Percentiles rank a stretch among this genome's conserved stretches.
Evolutionary conservation across 192 early-diverging fungal genomes (phyloP).

Genomic region (Kickxella alabastrina): DNA sequence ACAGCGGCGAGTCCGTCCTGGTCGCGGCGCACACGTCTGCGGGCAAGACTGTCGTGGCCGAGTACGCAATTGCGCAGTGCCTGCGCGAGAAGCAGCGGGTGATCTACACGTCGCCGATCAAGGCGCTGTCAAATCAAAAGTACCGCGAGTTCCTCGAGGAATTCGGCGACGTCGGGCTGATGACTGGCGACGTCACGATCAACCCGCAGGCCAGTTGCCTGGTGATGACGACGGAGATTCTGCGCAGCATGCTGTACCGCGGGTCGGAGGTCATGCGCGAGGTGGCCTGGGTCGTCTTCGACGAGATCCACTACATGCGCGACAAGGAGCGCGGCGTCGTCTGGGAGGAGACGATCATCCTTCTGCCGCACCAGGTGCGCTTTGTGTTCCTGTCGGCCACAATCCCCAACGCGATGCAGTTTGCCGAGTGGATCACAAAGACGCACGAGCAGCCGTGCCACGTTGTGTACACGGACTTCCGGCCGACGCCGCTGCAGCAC

Average conservation of each 20-base stretch:
- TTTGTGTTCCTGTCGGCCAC: slow-evolving; percentile 97
- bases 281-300: slow-evolving; percentile 96
- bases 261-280: slow-evolving; percentile 95
- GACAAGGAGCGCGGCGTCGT: slow-evolving; percentile 97
- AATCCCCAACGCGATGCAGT: slow-evolving; percentile 98
- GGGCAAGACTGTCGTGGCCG: slow-evolving; percentile 98
- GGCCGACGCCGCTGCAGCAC: slow-evolving; percentile 96
- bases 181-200: slow-evolving; percentile 99
- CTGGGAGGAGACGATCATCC: slow-evolving; percentile 98
- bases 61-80: slow-evolving; percentile 93
- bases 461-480: slow-evolving; percentile 96
- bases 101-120: slow-evolving; percentile 97
- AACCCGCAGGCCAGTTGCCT: slow-evolving; percentile 87
- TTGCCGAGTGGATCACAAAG: slow-evolving; percentile 97
- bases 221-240: slow-evolving; percentile 99
- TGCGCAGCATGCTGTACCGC: slow-evolving; percentile 94
- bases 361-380: slow-evolving; percentile 88
- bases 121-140: slow-evolving; percentile 98
- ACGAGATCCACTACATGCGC: slow-evolving; percentile 99
- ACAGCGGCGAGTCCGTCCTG: slow-evolving; percentile 89
- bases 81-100: slow-evolving; percentile 87
- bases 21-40: slow-evolving; percentile 96
- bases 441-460: slow-evolving; percentile 97
- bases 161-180: slow-evolving; percentile 96
- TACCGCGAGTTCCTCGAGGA: slow-evolving; percentile 92